phyloP scores from a whole-genome alignment of 768 basidiomycete species.

The Tricholoma sp. region DNA sequence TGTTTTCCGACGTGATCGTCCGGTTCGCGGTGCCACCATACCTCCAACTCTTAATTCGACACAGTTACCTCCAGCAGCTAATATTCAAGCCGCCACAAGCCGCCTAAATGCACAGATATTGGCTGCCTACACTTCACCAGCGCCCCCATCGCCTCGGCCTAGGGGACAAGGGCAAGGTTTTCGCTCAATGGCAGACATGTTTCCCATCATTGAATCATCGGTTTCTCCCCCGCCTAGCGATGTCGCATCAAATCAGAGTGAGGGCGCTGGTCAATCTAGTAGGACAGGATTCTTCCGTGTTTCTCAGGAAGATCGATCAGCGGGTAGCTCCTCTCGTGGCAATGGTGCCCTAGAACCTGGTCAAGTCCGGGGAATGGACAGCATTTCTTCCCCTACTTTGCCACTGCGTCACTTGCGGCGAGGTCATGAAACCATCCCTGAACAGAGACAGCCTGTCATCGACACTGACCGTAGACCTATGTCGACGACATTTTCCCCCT shows the following conservation, averaged over 20 bases:
- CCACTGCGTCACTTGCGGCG: constrained; percentile 3
- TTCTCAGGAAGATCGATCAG: constrained; percentile 39
- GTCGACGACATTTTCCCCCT: neutral
- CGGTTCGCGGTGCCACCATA: constrained; percentile 22
- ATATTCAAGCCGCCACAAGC: constrained; percentile 28
- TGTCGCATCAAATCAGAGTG: constrained; percentile 50
- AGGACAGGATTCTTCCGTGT: constrained; percentile 56
- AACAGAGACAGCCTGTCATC: constrained; percentile 5
- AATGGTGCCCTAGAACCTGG: constrained; percentile 68
- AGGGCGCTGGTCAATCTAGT: constrained; percentile 46
- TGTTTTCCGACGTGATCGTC: constrained; percentile 30
- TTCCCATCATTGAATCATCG: constrained; percentile 59
- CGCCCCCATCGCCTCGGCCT: constrained; percentile 33
- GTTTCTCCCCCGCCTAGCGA: constrained; percentile 59
- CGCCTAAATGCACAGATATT: constrained; percentile 33
- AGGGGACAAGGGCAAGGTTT: constrained; percentile 29
- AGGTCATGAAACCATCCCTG: constrained; percentile 5
- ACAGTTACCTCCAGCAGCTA: constrained; percentile 23
- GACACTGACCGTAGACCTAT: constrained; percentile 4
- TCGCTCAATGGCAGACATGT: constrained; percentile 36
- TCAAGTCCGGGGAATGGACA: constrained; percentile 55
- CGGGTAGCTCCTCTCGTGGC: constrained; percentile 32
- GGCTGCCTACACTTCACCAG: constrained; percentile 24
- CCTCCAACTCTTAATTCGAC: constrained; percentile 11
- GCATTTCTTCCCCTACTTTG: constrained; percentile 11